These are phyloP conservation scores for Lasiodiplodia sp. DNA, from an alignment of 2,329 filamentous ascomycete species.

Conservation along the genomic window DNA sequence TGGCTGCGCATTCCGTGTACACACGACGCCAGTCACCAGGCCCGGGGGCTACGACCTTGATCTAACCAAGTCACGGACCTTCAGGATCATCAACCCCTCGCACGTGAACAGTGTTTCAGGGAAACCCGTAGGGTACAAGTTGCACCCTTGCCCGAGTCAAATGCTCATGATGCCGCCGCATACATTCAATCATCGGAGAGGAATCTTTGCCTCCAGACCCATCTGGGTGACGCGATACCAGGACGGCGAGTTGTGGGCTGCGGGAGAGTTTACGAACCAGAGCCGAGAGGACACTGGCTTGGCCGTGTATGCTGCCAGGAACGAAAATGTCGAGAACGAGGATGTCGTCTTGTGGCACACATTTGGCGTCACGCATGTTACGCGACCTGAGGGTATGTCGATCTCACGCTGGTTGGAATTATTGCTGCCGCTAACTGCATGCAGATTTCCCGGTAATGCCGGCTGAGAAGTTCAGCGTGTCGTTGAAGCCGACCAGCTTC, in stretches of 20 bases:
- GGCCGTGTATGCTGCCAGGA: slow-evolving; percentile 51
- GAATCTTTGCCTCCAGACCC: slow-evolving; percentile 59
- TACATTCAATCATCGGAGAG: slow-evolving; percentile 54
- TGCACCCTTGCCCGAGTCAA: slow-evolving; percentile 56
- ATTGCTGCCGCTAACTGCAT: too few species aligned
- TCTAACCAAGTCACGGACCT: slow-evolving; percentile 60
- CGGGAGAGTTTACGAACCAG: slow-evolving; percentile 57
- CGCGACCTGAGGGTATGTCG: slow-evolving; percentile 41
- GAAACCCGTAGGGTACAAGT: slow-evolving; percentile 57
- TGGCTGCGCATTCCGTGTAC: slow-evolving; percentile 67
- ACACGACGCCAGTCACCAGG: slow-evolving; percentile 55
- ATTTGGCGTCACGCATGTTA: slow-evolving; percentile 61
- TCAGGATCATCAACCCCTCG: slow-evolving; percentile 61
- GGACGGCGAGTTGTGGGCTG: slow-evolving; percentile 60
- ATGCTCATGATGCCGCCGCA: slow-evolving; percentile 57
- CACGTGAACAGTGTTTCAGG: slow-evolving; percentile 55
- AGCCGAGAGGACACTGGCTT: slow-evolving; percentile 54
- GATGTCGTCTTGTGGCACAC: slow-evolving; percentile 60
- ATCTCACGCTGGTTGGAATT: too few species aligned
- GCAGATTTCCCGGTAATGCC: slow-evolving; percentile 51
- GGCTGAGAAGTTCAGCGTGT: slow-evolving; percentile 55
- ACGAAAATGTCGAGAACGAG: slow-evolving; percentile 52
- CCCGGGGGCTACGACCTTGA: slow-evolving; percentile 61
- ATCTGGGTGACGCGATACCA: slow-evolving; percentile 63
- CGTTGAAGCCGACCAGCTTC: slow-evolving; percentile 60